phyloP scores from a whole-genome alignment of 306 rosid species.

The Castanospermum australe region DNA sequence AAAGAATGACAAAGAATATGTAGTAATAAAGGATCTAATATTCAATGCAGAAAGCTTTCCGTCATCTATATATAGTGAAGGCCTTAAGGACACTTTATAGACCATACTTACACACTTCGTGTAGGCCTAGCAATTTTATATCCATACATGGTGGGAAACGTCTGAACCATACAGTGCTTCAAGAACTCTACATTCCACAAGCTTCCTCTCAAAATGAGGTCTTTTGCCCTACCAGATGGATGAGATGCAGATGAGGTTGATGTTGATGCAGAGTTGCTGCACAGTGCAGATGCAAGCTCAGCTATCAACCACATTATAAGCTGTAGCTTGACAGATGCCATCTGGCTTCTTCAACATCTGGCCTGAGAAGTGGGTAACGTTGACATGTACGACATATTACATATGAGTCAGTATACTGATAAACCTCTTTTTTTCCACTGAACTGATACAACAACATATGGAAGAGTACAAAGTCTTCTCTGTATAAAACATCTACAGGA shows the following conservation, averaged over 20 bases:
- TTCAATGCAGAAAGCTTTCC: not conserved
- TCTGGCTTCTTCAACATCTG: constrained; percentile 16
- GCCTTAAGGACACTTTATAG: not conserved
- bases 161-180: not conserved
- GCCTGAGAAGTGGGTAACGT: constrained; percentile 10
- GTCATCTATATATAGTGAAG: constrained; percentile 17
- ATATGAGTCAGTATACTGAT: not conserved
- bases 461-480: no score
- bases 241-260: not conserved
- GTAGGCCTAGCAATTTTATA: not conserved
- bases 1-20: not conserved
- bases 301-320: not conserved
- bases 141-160: not conserved
- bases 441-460: not conserved
- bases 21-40: constrained; percentile 1
- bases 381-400: not conserved
- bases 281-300: not conserved
- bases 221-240: constrained; percentile 2
- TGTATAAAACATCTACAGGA: no score
- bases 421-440: not conserved
- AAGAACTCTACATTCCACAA: not conserved
- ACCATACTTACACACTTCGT: not conserved
- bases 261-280: not conserved
- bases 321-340: not conserved
- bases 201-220: not conserved